Percentiles rank a stretch among this genome's conserved stretches.
Evolutionary conservation across 208 protist species (phyloP).

Genomic region (Acanthamoeba lenticulata): DNA sequence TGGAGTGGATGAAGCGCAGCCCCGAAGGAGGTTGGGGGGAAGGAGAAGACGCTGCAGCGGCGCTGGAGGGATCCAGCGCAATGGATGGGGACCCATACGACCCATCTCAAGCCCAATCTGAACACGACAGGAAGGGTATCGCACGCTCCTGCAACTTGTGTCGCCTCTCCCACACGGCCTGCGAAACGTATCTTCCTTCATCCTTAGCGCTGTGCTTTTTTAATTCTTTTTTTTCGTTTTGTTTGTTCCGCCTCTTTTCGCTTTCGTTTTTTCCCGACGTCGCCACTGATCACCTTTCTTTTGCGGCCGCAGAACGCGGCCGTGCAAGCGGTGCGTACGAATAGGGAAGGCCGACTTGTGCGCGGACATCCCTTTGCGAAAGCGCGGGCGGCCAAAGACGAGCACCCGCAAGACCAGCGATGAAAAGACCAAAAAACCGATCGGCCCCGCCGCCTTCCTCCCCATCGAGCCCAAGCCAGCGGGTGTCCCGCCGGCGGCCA

Average conservation of each 20-base stretch:
- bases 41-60: background rate
- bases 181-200: background rate
- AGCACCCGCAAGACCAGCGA: background rate
- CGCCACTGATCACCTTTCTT: background rate
- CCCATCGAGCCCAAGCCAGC: background rate
- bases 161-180: background rate
- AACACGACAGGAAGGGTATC: background rate
- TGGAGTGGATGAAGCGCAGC: too few species aligned
- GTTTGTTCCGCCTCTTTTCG: background rate
- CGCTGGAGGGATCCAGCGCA: too few species aligned
- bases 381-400: constrained; percentile 15
- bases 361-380: background rate
- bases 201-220: background rate
- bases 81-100: background rate
- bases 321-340: background rate
- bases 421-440: too few species aligned
- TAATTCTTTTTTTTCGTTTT: background rate
- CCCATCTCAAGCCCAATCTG: background rate
- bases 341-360: constrained; percentile 2
- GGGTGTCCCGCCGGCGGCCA: too few species aligned
- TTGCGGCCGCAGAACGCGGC: background rate
- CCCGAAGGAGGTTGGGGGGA: too few species aligned
- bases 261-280: background rate
- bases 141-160: background rate
- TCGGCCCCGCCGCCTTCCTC: background rate